These are phyloP conservation scores for Purpureocillium takamizusanense DNA, from an alignment of 2,329 filamentous ascomycete species.

Conservation along the genomic window DNA sequence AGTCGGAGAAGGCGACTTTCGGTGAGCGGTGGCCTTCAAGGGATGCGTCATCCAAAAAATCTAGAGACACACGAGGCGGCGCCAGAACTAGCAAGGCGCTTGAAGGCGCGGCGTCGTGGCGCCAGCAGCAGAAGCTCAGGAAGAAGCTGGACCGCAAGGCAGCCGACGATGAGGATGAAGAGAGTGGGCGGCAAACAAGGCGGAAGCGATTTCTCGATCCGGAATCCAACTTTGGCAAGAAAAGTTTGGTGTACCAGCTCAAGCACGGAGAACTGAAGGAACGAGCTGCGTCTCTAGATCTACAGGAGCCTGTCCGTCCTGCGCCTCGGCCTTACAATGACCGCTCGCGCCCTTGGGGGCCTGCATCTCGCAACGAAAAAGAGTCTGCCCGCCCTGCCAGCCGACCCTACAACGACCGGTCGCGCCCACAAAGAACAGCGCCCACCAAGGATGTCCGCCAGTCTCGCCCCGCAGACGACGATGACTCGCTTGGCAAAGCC, in stretches of 20 bases:
- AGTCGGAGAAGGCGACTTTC: slow-evolving; percentile 30
- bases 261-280: slow-evolving; percentile 33
- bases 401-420: background rate
- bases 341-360: background rate
- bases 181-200: slow-evolving; percentile 31
- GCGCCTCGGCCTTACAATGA: background rate
- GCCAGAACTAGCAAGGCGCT: slow-evolving; percentile 15
- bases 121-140: slow-evolving; percentile 35
- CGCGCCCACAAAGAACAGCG: no score
- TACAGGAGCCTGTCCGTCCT: slow-evolving; percentile 16
- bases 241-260: slow-evolving; percentile 45
- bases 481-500: background rate
- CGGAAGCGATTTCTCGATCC: slow-evolving; percentile 44
- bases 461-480: background rate
- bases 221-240: slow-evolving; percentile 40
- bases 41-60: background rate
- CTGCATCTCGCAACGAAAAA: slow-evolving; percentile 13
- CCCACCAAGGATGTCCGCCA: no score
- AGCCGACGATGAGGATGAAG: slow-evolving; percentile 21
- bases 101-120: slow-evolving; percentile 17
- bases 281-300: slow-evolving; percentile 12
- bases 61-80: background rate
- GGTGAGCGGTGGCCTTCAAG: no score
- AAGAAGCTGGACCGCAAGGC: slow-evolving; percentile 40
- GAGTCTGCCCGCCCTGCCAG: slow-evolving; percentile 13